phyloP scores from a whole-genome alignment of 192 early-diverging fungal species.

The Backusella morwellensis region DNA sequence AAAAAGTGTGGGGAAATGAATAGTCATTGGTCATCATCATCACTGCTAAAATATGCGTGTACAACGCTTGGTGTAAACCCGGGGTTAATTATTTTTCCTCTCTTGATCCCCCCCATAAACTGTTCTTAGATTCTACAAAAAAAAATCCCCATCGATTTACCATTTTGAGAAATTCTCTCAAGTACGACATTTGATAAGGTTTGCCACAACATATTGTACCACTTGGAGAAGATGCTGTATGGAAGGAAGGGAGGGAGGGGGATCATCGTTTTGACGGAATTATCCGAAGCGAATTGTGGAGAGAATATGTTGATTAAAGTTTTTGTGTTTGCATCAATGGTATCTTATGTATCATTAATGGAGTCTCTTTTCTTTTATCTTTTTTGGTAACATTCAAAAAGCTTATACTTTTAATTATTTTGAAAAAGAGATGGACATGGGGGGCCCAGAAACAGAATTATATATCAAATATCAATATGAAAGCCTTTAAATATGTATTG shows the following conservation, averaged over 20 bases:
- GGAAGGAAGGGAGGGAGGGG: too few species aligned
- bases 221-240: background rate
- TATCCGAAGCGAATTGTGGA: too few species aligned
- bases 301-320: background rate
- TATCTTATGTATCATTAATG: too few species aligned
- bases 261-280: background rate
- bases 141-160: background rate
- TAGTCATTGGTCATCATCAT: background rate
- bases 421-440: too few species aligned
- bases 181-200: background rate
- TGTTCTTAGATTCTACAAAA: background rate
- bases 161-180: background rate
- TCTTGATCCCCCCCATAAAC: background rate
- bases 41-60: background rate
- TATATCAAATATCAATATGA: too few species aligned
- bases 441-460: too few species aligned
- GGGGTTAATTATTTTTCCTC: background rate
- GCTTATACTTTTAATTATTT: too few species aligned
- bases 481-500: too few species aligned
- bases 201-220: background rate
- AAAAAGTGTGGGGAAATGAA: background rate
- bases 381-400: too few species aligned
- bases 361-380: too few species aligned
- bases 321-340: background rate
- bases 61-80: background rate